Evolutionary conservation across 306 rosid species (phyloP).

Genomic region (Vicia villosa): DNA sequence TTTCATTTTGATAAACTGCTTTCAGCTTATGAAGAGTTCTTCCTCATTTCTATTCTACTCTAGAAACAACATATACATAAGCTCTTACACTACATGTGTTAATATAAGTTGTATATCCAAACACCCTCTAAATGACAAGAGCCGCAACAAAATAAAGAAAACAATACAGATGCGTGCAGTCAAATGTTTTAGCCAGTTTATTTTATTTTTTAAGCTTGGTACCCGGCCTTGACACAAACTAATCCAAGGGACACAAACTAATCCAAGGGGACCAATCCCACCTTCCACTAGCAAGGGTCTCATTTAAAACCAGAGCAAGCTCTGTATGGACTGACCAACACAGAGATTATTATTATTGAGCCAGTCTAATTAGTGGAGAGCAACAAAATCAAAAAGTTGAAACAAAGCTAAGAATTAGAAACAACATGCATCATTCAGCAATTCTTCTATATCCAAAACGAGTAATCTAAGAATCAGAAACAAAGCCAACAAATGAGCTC

Average conservation of each 20-base stretch:
- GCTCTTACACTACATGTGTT: background rate
- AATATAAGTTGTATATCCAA: background rate
- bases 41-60: background rate
- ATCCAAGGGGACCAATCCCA: too few species aligned
- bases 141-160: background rate
- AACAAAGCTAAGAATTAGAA: too few species aligned
- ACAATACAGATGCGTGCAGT: background rate
- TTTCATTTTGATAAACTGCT: background rate
- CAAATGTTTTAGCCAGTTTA: too few species aligned
- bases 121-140: background rate
- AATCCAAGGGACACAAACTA: too few species aligned
- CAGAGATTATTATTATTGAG: background rate
- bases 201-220: too few species aligned
- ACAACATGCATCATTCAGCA: background rate
- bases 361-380: background rate
- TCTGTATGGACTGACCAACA: too few species aligned
- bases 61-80: background rate
- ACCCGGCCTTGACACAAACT: too few species aligned
- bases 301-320: too few species aligned
- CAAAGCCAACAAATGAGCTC: too few species aligned
- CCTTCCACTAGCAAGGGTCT: too few species aligned
- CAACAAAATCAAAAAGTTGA: background rate
- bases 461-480: background rate
- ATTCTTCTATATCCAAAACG: background rate
- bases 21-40: background rate